Evolutionary conservation across 1,284 basidiomycete genomes (phyloP).

Genomic region (Ceratobasidium sp.): DNA sequence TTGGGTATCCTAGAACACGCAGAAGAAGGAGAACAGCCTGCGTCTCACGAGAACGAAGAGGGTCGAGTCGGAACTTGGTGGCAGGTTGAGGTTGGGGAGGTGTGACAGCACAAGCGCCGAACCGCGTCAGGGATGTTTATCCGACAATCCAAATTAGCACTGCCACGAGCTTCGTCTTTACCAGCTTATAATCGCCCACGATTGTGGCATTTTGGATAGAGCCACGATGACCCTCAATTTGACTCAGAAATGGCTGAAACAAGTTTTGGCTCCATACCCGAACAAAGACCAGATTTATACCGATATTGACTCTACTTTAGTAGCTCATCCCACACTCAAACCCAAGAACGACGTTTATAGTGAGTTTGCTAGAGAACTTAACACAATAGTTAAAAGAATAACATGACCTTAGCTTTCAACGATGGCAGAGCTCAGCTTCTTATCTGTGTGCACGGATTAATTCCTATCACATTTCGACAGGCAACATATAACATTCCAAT

Average conservation of each 20-base stretch:
- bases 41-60: neutral
- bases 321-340: slow-evolving; percentile 70
- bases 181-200: neutral
- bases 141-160: slow-evolving; percentile 10
- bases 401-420: slow-evolving; percentile 75
- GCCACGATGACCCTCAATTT: slow-evolving; percentile 49
- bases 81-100: slow-evolving; percentile 23
- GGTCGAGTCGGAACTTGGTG: neutral
- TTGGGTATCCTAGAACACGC: neutral
- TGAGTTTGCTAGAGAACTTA: slow-evolving; percentile 55
- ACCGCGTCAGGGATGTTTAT: slow-evolving; percentile 36
- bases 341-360: slow-evolving; percentile 96
- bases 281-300: slow-evolving; percentile 65
- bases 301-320: slow-evolving; percentile 75
- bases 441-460: slow-evolving; percentile 88
- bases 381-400: neutral
- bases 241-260: slow-evolving; percentile 76
- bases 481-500: slow-evolving; percentile 94
- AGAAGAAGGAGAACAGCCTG: slow-evolving; percentile 1
- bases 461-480: slow-evolving; percentile 84
- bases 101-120: slow-evolving; percentile 13
- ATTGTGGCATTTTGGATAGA: neutral
- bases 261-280: slow-evolving; percentile 73
- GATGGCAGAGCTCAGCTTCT: slow-evolving; percentile 93
- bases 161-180: neutral